Conservation (phyloP, 345 rosid genomes). For the Arabidopsis suecica region DNA sequence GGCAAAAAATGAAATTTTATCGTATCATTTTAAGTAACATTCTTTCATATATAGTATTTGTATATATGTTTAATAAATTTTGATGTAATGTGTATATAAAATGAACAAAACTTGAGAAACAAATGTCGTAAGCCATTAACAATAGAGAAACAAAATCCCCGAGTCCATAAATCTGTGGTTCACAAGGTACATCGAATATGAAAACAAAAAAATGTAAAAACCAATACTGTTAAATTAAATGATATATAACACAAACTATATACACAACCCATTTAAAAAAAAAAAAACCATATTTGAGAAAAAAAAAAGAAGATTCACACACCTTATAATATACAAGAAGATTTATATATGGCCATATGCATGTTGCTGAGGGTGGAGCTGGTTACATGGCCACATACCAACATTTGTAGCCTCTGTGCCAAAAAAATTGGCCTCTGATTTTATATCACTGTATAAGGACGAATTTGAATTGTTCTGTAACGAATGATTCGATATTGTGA, state of each 20-base stretch:
- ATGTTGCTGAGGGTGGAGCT: conserved; percentile 58
- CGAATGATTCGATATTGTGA: conserved; percentile 41
- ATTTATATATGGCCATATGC: conserved; percentile 46
- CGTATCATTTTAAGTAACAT: neutral
- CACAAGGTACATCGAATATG: too few relatives aligned
- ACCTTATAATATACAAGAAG: conserved; percentile 41
- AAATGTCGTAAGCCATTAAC: conserved; percentile 26
- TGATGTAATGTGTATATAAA: neutral
- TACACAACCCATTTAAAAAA: conserved; percentile 17
- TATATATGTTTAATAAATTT: neutral
- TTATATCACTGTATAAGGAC: conserved; percentile 63
- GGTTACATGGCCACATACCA: conserved; percentile 59
- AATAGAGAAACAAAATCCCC: conserved; percentile 31
- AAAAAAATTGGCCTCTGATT: conserved; percentile 69
- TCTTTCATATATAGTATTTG: neutral
- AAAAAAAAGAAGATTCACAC: conserved; percentile 27
- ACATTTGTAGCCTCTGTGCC: conserved; percentile 51
- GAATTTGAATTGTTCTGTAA: conserved; percentile 66
- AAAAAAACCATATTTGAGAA: neutral
- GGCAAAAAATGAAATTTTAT: too few relatives aligned
- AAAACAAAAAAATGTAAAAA: neutral
- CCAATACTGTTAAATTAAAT: conserved; percentile 39
- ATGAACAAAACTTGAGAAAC: conserved; percentile 28
- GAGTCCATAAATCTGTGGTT: conserved; percentile 34
- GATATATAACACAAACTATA: conserved; percentile 43